phyloP scores from a whole-genome alignment of 176 grass and related monocot species.

The Typha latifolia region DNA sequence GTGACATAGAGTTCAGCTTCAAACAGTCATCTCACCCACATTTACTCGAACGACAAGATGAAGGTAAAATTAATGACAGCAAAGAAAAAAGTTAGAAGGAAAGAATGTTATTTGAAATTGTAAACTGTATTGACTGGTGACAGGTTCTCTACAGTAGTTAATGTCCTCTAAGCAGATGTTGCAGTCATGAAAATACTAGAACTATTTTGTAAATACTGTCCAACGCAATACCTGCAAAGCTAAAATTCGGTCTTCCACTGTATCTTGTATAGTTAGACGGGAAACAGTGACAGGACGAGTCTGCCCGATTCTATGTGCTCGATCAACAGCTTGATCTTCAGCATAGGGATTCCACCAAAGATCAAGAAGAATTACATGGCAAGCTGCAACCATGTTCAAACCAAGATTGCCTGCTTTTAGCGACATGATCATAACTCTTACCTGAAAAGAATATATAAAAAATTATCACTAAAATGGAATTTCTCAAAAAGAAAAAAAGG shows the following conservation, averaged over 20 bases:
- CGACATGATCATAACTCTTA: constrained; percentile 91
- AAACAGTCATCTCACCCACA: too few relatives aligned
- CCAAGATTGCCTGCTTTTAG: constrained; percentile 87
- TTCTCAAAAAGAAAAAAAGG: background rate
- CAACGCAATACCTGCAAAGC: constrained; percentile 57
- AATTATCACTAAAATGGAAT: background rate
- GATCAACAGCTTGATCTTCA: constrained; percentile 85
- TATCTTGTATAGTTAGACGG: constrained; percentile 64
- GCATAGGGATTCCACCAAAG: constrained; percentile 92
- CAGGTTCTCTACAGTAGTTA: background rate
- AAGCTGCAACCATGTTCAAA: constrained; percentile 87
- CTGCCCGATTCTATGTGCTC: constrained; percentile 84
- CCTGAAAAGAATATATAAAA: constrained; percentile 34
- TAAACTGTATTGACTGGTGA: too few relatives aligned
- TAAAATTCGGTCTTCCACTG: constrained; percentile 90
- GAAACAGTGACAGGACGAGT: constrained; percentile 75
- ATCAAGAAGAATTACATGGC: constrained; percentile 92
- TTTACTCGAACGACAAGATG: too few relatives aligned
- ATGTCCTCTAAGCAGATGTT: background rate
- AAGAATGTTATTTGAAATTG: too few relatives aligned
- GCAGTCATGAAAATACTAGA: background rate
- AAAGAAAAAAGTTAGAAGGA: too few relatives aligned
- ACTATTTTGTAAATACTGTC: background rate
- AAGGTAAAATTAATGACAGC: too few relatives aligned
- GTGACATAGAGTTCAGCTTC: too few relatives aligned